These are phyloP conservation scores for Pythium scleroteichum DNA, from an alignment of 352 stramenopile genomes.

Conservation along the genomic window DNA sequence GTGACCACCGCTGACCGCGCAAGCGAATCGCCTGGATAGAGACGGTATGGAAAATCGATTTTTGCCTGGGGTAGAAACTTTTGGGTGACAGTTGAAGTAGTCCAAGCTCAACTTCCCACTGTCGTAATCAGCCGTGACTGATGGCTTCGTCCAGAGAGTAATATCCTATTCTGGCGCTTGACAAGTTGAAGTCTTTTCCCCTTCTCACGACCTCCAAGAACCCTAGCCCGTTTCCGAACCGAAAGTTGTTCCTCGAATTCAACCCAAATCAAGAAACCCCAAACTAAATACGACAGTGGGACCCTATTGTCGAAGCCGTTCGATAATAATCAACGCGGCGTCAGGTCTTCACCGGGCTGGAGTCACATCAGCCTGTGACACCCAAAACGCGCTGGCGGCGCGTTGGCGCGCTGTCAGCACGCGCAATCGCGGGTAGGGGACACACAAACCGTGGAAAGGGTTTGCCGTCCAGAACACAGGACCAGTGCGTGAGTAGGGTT, in stretches of 20 bases:
- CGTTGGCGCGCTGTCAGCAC: not conserved
- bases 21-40: not conserved
- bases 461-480: too few species aligned
- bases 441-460: not conserved
- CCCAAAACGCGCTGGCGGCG: constrained; percentile 1
- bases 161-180: constrained; percentile 1
- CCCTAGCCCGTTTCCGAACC: not conserved
- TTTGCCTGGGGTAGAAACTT: not conserved
- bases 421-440: not conserved
- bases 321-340: not conserved
- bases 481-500: too few species aligned
- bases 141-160: not conserved
- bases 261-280: not conserved
- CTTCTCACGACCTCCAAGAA: not conserved
- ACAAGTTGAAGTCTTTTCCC: not conserved
- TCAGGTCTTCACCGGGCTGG: not conserved
- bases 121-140: not conserved
- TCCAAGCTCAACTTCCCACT: not conserved
- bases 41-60: not conserved
- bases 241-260: not conserved
- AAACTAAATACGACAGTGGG: not conserved
- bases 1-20: not conserved
- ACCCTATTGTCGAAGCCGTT: not conserved
- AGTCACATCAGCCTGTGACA: constrained; percentile 4
- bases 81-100: not conserved